Base-by-base conservation (phyloP, 1,284 basidiomycete genomes). In the Termitomyces sp. region DNA sequence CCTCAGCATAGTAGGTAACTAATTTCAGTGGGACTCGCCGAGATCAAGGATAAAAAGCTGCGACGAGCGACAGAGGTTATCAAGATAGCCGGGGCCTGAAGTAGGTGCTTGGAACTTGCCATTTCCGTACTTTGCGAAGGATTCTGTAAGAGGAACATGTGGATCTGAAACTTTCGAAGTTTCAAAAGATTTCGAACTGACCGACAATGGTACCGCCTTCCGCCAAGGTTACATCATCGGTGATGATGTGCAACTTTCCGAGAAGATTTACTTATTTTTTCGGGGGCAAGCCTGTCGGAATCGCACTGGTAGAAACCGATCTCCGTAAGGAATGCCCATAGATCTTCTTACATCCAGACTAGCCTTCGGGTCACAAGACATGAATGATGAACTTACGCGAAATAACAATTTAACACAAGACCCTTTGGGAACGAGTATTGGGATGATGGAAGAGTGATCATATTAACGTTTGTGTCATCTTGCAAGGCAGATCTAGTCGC, bases 201-300 rank as follows among this genome's bases (percentile, higher is more conserved):
- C 77, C 74, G 46, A 78, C 67, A 43, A 80, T 78, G 9, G 78
- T 74, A 15, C 76, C 74, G 53, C 77, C 78, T 62, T 80, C 78
- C 13, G 76, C 73, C 5, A 24, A 24, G 24, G 24, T 28, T 79
- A 54, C 66, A 5, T 72, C 77, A 58, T 79, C 75, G 12, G 72
- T 74, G 40, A 80, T 75, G 31, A 79, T 65, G 19, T 76, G 77
- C 0, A 72, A 69, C 60, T 74, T 78, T 30, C 77, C 77, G 13
- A 80, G 65, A 5, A 73, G 73, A 54, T 73, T 69, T 10, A 78
- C 62, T 5, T 69, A 78, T 62, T 48, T 77, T 74, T 42, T 69
- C 63, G 0, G 78, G 78, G 2, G 77, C 78, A 4, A 58, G 53
- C 50, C 61, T 50, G 4, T 72, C 68, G 2, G 68, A 54, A 4